Evolutionary conservation across 257 asterid species (phyloP), one percentile per base, ranked within the genome.

Genomic region (Capsicum rhomboideum): DNA sequence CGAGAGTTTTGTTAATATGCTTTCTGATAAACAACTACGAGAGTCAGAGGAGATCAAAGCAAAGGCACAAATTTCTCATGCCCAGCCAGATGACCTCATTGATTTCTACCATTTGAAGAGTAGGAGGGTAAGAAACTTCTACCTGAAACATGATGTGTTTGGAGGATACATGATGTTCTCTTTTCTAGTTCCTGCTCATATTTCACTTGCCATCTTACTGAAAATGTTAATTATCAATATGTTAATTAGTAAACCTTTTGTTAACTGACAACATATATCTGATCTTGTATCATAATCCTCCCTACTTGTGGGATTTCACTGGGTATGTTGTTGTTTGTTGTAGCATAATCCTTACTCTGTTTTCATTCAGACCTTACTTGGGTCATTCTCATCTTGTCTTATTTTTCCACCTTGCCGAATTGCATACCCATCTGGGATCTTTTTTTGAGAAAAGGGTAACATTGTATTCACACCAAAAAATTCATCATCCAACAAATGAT

Each of bases 51-150:
- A 95, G 90, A 91, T 90, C 50, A 95, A 91, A 85, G 97, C 98
- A 7, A 95, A 95, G 88, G 93, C 98, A 54, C 98, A 94, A 80
- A 86, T 85, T 84, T 79, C 95, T 84, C 90, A 89, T 82, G 86
- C 99, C 37, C 99, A 95, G 82, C 99, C 99, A 20, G 99, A 95
- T 87, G 99, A 95, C 87, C 95, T 95, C 68, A 95, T 95, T 88
- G 98, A 95, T 82, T 95, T 95, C 91, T 95, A 93, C 86, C 98
- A 95, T 90, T 88, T 95, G 93, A 95, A 95, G 94, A 95, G 98
- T 91, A 87, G 99, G 88, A 93, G 89, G 97, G 99, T 95, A 85
- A 86, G 83, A 29, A 50, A 46, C 37, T 82, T 86, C 44, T 84
- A 80, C 55, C 82, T 86, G 82, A 55, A 79, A 34, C 40, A 26